A percentile compares a stretch with the other conserved stretches of the same genome.
phyloP scores from a whole-genome alignment of 2,329 filamentous ascomycete species.

The Fusarium clavum region DNA sequence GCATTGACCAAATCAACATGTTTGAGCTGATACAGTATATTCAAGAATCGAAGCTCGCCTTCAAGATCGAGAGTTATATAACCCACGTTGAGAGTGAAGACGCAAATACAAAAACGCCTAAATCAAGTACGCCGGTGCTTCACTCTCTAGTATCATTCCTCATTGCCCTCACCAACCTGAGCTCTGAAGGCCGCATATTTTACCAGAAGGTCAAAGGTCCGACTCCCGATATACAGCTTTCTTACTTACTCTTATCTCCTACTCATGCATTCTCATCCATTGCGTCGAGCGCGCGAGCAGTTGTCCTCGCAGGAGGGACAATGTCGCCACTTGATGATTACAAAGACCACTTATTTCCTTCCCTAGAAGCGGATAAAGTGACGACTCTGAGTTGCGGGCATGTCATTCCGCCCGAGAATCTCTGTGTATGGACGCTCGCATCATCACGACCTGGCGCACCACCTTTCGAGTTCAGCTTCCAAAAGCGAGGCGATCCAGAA shows the following conservation, averaged over 20 bases:
- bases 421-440: constrained; percentile 80
- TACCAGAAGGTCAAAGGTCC: constrained; percentile 61
- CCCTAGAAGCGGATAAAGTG: constrained; percentile 71
- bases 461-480: constrained; percentile 88
- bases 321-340: constrained; percentile 99
- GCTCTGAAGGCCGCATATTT: constrained; percentile 75
- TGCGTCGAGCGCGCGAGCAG: constrained; percentile 83
- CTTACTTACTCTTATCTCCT: constrained; percentile 90
- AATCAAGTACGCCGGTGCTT: constrained; percentile 60
- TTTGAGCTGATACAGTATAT: constrained; percentile 90
- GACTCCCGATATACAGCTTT: constrained; percentile 69
- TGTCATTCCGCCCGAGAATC: constrained; percentile 85
- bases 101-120: constrained; percentile 41
- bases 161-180: constrained; percentile 85
- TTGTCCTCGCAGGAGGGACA: constrained; percentile 92
- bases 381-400: constrained; percentile 92
- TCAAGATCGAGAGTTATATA: constrained; percentile 93
- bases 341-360: constrained; percentile 84
- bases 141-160: constrained; percentile 73
- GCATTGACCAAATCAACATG: constrained; percentile 94
- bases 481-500: constrained; percentile 73
- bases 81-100: constrained; percentile 67
- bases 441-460: constrained; percentile 55
- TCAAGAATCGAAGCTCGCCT: constrained; percentile 89
- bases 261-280: constrained; percentile 92